A percentile compares a stretch with the other conserved stretches of the same genome.
Conservation (phyloP, 495 filamentous ascomycete species). For the Physcia stellaris region DNA sequence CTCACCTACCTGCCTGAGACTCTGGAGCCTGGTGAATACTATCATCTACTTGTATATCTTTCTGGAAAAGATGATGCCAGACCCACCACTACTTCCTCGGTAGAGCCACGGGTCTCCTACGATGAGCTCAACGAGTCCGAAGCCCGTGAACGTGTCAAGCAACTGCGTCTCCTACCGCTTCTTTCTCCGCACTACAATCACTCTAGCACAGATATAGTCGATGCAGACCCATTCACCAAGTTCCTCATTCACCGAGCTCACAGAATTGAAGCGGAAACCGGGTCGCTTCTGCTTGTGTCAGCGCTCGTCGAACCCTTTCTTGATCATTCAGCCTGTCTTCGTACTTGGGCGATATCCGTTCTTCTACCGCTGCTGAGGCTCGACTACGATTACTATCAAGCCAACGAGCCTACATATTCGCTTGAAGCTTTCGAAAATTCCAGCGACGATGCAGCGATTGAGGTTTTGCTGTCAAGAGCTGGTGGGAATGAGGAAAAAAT, state of each 20-base stretch:
- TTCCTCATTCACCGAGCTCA: constrained; percentile 69
- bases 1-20: constrained; percentile 78
- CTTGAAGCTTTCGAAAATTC: constrained; percentile 48
- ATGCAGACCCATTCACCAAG: constrained; percentile 41
- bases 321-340: constrained; percentile 46
- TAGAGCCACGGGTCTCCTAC: neutral
- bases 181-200: constrained; percentile 31
- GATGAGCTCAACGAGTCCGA: constrained; percentile 43
- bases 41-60: constrained; percentile 36
- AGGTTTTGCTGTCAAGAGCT: constrained; percentile 54
- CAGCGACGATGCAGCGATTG: constrained; percentile 47
- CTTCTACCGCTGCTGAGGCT: constrained; percentile 66
- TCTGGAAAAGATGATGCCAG: neutral
- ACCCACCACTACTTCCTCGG: neutral
- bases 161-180: constrained; percentile 54
- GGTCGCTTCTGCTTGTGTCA: constrained; percentile 58
- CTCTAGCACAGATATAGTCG: constrained; percentile 25
- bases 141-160: constrained; percentile 55
- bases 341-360: constrained; percentile 64
- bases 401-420: constrained; percentile 37
- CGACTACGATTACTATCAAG: constrained; percentile 73
- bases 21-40: constrained; percentile 49
- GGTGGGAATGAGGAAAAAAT: constrained; percentile 24
- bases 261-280: constrained; percentile 65
- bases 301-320: constrained; percentile 65